Evolutionary conservation across 371 early-diverging fungal species (phyloP), one percentile per base, ranked within the genome.

Genomic region (Mortierella polycephala): DNA sequence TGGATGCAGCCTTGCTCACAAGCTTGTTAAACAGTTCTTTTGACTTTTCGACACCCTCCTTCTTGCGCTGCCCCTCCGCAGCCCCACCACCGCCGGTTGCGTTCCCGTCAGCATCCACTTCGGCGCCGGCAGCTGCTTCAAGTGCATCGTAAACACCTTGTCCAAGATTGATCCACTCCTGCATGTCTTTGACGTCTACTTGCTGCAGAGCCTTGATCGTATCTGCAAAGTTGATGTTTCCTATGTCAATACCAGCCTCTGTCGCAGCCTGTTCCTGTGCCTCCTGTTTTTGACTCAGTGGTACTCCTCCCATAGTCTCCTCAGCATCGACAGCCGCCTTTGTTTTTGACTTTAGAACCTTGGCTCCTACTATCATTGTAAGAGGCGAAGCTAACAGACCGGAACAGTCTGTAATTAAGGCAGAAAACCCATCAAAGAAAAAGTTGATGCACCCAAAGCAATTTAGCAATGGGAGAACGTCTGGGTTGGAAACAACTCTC

Each of bases 381-480:
- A 9, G 21, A 20, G 62, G 40, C 21, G 61, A 37, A 0, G 62
- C 40, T 42, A 76, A 67, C 5, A 76, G 2, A 5, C 71, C 67
- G 1, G 44, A 42, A 20, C 77, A 77, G 9, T 71, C 65, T 6
- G 45, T 18, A 1, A 67, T 68, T 1, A 76, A 7, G 2, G 71
- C 64, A 60, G 59, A 53, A 13, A 63, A 23, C 3, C 76, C 71
- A 9, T 52, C 23, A 12, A 67, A 45, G 9, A 75, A 7, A 9
- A 75, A 71, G 60, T 59, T 75, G 16, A 60, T 21, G 45, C 71
- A 75, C 1, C 60, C 63, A 58, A 67, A 66, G 45, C 76, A 75
- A 18, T 50, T 51, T 1, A 75, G 30, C 41, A 71, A 12, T 4
- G 49, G 50, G 9, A 57, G 0, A 23, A 62, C 46, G 23, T 67